Evolutionary conservation across 345 rosid species (phyloP), one percentile per base, ranked within the genome.

Genomic region (Hibiscus trionum): DNA sequence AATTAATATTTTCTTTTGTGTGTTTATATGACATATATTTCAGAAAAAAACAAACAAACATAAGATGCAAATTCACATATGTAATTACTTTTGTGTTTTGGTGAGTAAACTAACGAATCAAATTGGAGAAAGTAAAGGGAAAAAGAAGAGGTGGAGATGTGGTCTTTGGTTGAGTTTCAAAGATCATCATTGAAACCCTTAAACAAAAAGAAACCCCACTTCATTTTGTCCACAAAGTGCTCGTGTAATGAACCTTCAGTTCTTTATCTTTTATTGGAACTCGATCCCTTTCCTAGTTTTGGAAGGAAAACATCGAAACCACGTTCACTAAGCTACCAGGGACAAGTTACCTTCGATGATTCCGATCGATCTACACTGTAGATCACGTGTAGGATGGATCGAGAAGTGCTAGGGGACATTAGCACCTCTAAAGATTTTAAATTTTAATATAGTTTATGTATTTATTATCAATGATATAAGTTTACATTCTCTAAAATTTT

Each of bases 151-250:
- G 62, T 11, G n/a, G n/a, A 46, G 56, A 17, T 39, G 58, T 39
- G 47, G 10, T 19, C 61, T 44, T 77, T 74, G 5, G 14, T 57
- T 53, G 49, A 62, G 63, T 67, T 67, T 64, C 70, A 69, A 69
- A 33, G 58, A 63, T 72, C 77, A 77, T 81, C 64, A 77, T 75
- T 77, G 26, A 66, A 37, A 16, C 16, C 4, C 2, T 65, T 61
- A 37, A 16, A 19, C 57, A 49, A 61, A 77, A 74, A 57, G 70
- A 12, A 69, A 33, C 39, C 42, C 81, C 81, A 75, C 81, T 60
- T 46, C 12, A 2, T 65, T 47, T 70, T 78, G 71, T 75, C 77
- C 12, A 0, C 58, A 6, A 59, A 60, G 66, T 64, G 73, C 49
- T 27, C 50, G 3, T 72, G 16, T 19, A 7, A 29, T 57, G 79